Evolutionary conservation across 2,329 filamentous ascomycete species (phyloP).

Genomic region (Fusarium lateritium): DNA sequence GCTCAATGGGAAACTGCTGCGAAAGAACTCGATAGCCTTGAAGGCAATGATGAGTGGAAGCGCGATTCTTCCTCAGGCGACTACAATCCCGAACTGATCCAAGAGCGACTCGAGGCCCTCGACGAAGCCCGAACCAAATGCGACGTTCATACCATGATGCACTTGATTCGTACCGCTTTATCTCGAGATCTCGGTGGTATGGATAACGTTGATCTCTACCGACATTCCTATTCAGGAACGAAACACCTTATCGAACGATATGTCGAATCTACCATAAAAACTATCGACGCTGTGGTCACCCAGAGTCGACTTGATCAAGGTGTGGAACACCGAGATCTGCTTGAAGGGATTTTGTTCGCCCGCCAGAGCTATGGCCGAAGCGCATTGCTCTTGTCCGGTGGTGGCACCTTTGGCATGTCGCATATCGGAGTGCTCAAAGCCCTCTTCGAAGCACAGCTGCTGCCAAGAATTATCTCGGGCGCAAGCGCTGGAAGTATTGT

Average conservation of each 20-base stretch:
- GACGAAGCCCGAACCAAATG: slow-evolving; percentile 80
- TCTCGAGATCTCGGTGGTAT: slow-evolving; percentile 88
- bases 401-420: slow-evolving; percentile 92
- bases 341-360: slow-evolving; percentile 79
- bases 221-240: slow-evolving; percentile 87
- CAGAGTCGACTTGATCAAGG: slow-evolving; percentile 67
- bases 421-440: slow-evolving; percentile 91
- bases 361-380: slow-evolving; percentile 89
- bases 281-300: slow-evolving; percentile 80
- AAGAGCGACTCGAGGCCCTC: slow-evolving; percentile 78
- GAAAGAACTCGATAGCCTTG: slow-evolving; percentile 81
- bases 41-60: slow-evolving; percentile 89
- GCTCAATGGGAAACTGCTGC: slow-evolving; percentile 84
- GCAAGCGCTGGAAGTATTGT: slow-evolving; percentile 92
- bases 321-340: slow-evolving; percentile 70
- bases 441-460: slow-evolving; percentile 79
- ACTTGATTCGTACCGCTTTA: slow-evolving; percentile 83
- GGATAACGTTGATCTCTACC: slow-evolving; percentile 86
- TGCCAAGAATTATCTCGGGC: slow-evolving; percentile 90
- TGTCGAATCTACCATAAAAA: slow-evolving; percentile 82
- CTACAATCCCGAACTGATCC: slow-evolving; percentile 79
- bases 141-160: slow-evolving; percentile 83
- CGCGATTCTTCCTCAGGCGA: slow-evolving; percentile 71
- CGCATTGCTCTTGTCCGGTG: slow-evolving; percentile 85
- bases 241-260: slow-evolving; percentile 91